Base-by-base conservation (phyloP, 192 early-diverging fungal species). In the Neocallimastix lanati region DNA sequence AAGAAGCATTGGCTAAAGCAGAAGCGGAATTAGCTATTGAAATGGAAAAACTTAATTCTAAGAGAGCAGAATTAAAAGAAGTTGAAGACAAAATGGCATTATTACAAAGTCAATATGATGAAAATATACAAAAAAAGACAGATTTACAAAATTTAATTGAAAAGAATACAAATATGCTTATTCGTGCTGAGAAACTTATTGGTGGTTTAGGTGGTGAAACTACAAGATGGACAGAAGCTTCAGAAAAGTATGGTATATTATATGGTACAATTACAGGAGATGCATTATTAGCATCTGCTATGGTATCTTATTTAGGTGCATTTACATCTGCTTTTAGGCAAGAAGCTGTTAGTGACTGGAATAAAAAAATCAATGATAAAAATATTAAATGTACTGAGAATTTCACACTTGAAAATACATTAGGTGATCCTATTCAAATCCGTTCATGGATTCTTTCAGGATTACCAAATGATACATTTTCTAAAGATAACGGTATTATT, bases 141-240 rank as follows among this genome's bases (percentile, higher is more conserved):
- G 89, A 87, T 79, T 81, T 90, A 30, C 78, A 82, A 37, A 85
- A 84, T 28, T 80, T 90, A 3, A 79, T 86, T 21, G 85, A 85
- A 37, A 90, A 90, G 77, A 90, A 90, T 78, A 87, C 86, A 28
- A 88, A 90, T 77, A 88, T 89, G 77, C 82, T 90, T 18, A 88
- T 89, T 35, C 81, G 89, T 18, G 89, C 89, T 2, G 87, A 88
- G 79, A 90, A 87, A 76, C 85, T 90, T 15, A 82, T 90, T 12
- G 89, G 87, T 13, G 89, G 89, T 50, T 80, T 90, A 1, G 89
- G 89, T 77, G 89, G 89, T 0, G 89, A 90, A 78, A 90, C 88
- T 80, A 85, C 88, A 81, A 82, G 89, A 30, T 90, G 89, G 89
- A 90, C 88, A 3, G 88, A 90, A 35, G 85, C 50, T 11, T 67